Evolutionary conservation across 2,329 filamentous ascomycete species (phyloP).

Genomic region (Cladosporium phlei): DNA sequence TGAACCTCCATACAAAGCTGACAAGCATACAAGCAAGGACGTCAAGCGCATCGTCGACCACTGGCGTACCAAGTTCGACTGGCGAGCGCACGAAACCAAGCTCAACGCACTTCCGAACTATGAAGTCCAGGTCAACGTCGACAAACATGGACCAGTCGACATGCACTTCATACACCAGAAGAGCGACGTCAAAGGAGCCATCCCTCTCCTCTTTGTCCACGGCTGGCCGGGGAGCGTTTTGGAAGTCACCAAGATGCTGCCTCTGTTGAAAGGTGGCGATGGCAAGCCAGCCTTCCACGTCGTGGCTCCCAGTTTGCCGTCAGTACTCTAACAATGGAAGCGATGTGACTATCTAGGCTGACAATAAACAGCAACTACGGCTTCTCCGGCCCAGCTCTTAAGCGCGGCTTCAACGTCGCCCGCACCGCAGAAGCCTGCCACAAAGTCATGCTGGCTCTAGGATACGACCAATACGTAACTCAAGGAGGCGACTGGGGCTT

Average conservation of each 20-base stretch:
- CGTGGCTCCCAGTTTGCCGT: conserved; percentile 65
- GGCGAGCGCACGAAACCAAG: too few species aligned
- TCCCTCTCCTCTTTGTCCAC: conserved; percentile 61
- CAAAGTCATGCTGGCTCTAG: conserved; percentile 64
- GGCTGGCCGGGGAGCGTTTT: conserved; percentile 63
- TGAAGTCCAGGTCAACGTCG: too few species aligned
- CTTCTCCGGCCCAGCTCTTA: conserved; percentile 31
- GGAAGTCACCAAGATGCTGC: conserved; percentile 53
- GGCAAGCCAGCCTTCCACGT: conserved; percentile 54
- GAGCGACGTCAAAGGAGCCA: conserved; percentile 50
- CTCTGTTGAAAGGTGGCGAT: conserved; percentile 50
- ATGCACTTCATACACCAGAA: conserved; percentile 63
- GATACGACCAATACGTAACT: conserved; percentile 55
- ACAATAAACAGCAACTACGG: too few species aligned
- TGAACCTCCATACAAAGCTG: too few species aligned
- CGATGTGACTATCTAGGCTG: too few species aligned
- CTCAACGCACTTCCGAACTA: too few species aligned
- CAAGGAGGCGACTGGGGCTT: conserved; percentile 54
- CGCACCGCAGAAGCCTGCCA: conserved; percentile 51
- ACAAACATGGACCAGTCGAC: too few species aligned
- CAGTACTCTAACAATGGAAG: too few species aligned
- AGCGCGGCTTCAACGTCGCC: conserved; percentile 54
- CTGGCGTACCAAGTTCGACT: too few species aligned
- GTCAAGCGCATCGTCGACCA: too few species aligned
- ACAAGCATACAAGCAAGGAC: too few species aligned